These are phyloP conservation scores for Wilhelminamyces savonicus DNA, from an alignment of 805 yeast genomes.

Conservation along the genomic window DNA sequence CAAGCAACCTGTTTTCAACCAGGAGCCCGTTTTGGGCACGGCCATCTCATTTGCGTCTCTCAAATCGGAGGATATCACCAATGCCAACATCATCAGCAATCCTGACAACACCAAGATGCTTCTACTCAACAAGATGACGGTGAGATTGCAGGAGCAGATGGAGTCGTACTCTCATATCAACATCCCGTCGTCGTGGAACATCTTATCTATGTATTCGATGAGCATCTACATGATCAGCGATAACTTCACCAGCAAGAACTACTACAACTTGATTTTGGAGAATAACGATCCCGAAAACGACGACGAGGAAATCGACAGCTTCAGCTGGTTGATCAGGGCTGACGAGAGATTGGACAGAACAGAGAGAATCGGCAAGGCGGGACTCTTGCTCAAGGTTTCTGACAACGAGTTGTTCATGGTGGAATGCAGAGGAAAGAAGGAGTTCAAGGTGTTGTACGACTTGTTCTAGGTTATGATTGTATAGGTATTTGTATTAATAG, in stretches of 20 bases:
- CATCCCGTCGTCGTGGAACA: conserved; percentile 37
- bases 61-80: conserved; percentile 12
- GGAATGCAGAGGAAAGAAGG: conserved; percentile 39
- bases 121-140: conserved; percentile 24
- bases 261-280: conserved; percentile 22
- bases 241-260: conserved; percentile 14
- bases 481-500: too few species aligned
- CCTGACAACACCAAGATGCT: conserved; percentile 18
- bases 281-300: conserved; percentile 8
- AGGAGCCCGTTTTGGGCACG: background rate
- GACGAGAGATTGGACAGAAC: conserved; percentile 21
- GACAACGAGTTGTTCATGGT: conserved; percentile 31
- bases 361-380: conserved; percentile 39
- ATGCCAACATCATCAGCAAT: conserved; percentile 14
- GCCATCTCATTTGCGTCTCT: background rate
- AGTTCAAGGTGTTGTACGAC: conserved; percentile 23
- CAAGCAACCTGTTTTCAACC: conserved; percentile 1
- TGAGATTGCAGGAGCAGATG: conserved; percentile 32
- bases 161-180: conserved; percentile 21
- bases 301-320: conserved; percentile 5
- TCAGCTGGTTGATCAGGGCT: conserved; percentile 27
- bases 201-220: conserved; percentile 33
- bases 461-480: conserved; percentile 7
- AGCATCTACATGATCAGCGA: conserved; percentile 24
- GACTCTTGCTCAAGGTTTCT: conserved; percentile 27